Evolutionary conservation across 169 alveolate genomes (phyloP).

Genomic region (Plasmodium yoelii): DNA sequence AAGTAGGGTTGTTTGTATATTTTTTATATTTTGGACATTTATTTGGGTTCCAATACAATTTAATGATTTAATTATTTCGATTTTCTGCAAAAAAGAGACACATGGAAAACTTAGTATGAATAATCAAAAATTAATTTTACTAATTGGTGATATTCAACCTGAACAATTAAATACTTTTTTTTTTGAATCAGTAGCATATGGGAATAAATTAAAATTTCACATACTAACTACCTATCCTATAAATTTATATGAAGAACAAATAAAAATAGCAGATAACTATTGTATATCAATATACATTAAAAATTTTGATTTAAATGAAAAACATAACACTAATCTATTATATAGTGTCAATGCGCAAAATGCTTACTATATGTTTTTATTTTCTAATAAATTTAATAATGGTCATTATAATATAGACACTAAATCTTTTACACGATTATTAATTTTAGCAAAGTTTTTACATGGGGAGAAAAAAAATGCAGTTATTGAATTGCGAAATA

Average conservation of each 20-base stretch:
- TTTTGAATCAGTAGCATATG: slow-evolving; percentile 70
- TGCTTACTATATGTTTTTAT: slow-evolving; percentile 57
- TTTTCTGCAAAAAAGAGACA: slow-evolving; percentile 76
- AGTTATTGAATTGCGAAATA: slow-evolving; percentile 60
- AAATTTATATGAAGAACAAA: slow-evolving; percentile 53
- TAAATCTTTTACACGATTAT: slow-evolving; percentile 63
- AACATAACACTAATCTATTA: slow-evolving; percentile 55
- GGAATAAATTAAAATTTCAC: slow-evolving; percentile 71
- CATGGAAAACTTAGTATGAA: slow-evolving; percentile 82
- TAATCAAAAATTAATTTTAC: slow-evolving; percentile 77
- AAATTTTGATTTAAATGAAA: slow-evolving; percentile 64
- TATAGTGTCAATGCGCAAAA: slow-evolving; percentile 67
- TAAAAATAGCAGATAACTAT: slow-evolving; percentile 49
- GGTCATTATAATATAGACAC: slow-evolving; percentile 68
- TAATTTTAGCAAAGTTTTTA: slow-evolving; percentile 55
- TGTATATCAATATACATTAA: slow-evolving; percentile 59
- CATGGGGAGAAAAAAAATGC: slow-evolving; percentile 61
- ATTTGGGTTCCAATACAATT: slow-evolving; percentile 85
- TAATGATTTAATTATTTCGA: slow-evolving; percentile 80
- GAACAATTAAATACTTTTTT: slow-evolving; percentile 81
- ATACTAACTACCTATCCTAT: slow-evolving; percentile 67
- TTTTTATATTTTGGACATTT: slow-evolving; percentile 81
- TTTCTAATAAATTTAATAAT: slow-evolving; percentile 46
- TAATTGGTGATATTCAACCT: slow-evolving; percentile 86
- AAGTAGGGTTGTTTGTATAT: slow-evolving; percentile 80